phyloP scores from a whole-genome alignment of 192 early-diverging fungal genomes.

The Backusella liffmaniae region DNA sequence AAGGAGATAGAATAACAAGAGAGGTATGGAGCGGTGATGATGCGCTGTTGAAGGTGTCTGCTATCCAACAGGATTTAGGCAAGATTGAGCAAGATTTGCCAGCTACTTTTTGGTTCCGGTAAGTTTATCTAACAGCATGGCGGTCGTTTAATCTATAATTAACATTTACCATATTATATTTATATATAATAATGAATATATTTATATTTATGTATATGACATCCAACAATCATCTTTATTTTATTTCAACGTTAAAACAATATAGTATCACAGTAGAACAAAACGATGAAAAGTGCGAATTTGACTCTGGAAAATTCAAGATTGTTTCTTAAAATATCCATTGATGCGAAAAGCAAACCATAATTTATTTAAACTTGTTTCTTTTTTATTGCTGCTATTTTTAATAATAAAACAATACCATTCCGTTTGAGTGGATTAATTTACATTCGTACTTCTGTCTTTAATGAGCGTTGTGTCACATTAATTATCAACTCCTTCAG shows the following conservation, averaged over 20 bases:
- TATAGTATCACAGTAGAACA: slow-evolving; percentile 1
- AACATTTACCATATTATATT: not conserved
- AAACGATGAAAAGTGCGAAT: not conserved
- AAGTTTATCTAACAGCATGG: not conserved
- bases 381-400: slow-evolving; percentile 7
- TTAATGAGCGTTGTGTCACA: not conserved
- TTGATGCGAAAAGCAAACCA: not conserved
- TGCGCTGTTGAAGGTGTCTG: slow-evolving; percentile 3
- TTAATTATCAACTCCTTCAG: not conserved
- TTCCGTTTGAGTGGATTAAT: slow-evolving; percentile 9
- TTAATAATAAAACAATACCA: slow-evolving; percentile 1
- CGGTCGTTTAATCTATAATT: slow-evolving; percentile 18
- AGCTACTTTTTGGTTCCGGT: slow-evolving; percentile 19
- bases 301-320: slow-evolving; percentile 10
- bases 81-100: not conserved
- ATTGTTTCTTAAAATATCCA: not conserved
- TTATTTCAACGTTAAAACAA: not conserved
- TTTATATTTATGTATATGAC: not conserved
- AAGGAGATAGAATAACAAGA: not conserved
- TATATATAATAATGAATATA: not conserved
- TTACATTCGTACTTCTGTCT: not conserved
- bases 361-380: slow-evolving; percentile 11
- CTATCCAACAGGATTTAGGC: slow-evolving; percentile 12
- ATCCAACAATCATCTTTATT: not conserved
- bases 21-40: slow-evolving; percentile 8